A percentile compares a stretch with the other conserved stretches of the same genome.
Evolutionary conservation across 1,284 basidiomycete species (phyloP).

Genomic region (Sporisorium exsertum): DNA sequence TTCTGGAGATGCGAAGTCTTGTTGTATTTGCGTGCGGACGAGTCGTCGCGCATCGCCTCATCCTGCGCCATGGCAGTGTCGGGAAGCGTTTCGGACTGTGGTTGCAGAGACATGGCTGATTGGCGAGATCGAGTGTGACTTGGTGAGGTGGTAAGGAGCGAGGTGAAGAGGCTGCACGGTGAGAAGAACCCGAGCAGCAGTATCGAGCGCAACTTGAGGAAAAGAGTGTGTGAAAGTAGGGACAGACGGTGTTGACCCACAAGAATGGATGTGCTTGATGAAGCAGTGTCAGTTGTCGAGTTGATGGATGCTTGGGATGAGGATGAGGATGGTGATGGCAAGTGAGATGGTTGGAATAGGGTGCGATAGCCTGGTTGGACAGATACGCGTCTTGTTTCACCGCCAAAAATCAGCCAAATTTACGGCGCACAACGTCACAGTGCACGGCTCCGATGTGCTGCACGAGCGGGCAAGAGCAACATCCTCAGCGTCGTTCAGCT

Average conservation of each 20-base stretch:
- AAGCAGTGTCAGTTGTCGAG: not conserved
- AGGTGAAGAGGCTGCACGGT: no score
- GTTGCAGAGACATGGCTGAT: constrained; percentile 20
- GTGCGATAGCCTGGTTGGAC: not conserved
- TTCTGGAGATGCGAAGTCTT: constrained; percentile 49
- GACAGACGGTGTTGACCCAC: not conserved
- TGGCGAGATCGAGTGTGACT: not conserved
- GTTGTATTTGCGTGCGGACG: constrained; percentile 53
- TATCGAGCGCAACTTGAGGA: not conserved
- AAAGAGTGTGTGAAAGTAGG: not conserved
- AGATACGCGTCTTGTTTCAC: constrained; percentile 9
- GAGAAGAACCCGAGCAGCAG: not conserved
- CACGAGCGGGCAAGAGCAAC: not conserved
- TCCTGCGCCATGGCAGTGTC: constrained; percentile 36
- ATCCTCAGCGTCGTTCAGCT: not conserved
- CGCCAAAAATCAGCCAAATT: not conserved
- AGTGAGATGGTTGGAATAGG: not conserved
- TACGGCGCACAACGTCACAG: constrained; percentile 16
- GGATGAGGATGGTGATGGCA: not conserved
- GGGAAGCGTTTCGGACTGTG: constrained; percentile 13
- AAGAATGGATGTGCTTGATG: not conserved
- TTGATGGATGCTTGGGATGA: not conserved
- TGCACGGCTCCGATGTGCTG: constrained; percentile 25
- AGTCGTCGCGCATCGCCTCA: constrained; percentile 50
- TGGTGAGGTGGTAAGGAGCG: not conserved